Conservation (phyloP, 2,329 filamentous ascomycete genomes). For the Stemphylium beticola region DNA sequence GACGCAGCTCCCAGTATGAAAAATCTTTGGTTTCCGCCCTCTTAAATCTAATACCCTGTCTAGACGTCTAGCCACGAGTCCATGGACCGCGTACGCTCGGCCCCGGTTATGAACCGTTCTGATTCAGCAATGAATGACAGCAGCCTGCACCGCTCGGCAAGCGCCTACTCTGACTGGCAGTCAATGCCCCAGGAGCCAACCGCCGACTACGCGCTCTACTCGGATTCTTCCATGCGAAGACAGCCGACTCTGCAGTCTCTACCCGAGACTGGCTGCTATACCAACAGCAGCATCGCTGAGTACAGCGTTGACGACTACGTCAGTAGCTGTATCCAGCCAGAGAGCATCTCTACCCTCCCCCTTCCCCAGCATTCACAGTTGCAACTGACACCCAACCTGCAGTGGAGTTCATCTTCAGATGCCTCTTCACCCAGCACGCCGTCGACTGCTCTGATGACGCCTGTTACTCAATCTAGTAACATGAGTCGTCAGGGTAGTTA, state of each 20-base stretch:
- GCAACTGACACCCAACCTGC: conserved; percentile 39
- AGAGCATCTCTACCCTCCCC: conserved; percentile 29
- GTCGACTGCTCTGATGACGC: conserved; percentile 46
- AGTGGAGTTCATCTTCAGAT: conserved; percentile 44
- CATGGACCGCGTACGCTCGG: conserved; percentile 46
- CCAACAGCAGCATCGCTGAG: conserved; percentile 34
- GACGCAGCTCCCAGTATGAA: conserved; percentile 43
- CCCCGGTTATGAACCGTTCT: conserved; percentile 42
- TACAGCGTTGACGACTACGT: conserved; percentile 49
- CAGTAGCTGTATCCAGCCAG: conserved; percentile 37
- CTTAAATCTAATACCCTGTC: conserved; percentile 36
- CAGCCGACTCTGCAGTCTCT: conserved; percentile 35
- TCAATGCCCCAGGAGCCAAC: conserved; percentile 25
- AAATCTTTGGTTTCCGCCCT: conserved; percentile 34
- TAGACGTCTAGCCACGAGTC: conserved; percentile 31
- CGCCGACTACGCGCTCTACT: conserved; percentile 44
- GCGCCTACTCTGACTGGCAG: conserved; percentile 33
- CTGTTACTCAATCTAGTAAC: conserved; percentile 47
- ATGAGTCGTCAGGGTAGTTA: conserved; percentile 57
- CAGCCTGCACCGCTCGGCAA: conserved; percentile 31
- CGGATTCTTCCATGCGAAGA: conserved; percentile 28
- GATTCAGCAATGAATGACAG: conserved; percentile 31
- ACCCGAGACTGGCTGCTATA: conserved; percentile 25
- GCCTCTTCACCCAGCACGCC: conserved; percentile 47
- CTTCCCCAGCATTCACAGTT: conserved; percentile 29